Conservation (phyloP, 768 basidiomycete species). For the Phanerochaete sordida region DNA sequence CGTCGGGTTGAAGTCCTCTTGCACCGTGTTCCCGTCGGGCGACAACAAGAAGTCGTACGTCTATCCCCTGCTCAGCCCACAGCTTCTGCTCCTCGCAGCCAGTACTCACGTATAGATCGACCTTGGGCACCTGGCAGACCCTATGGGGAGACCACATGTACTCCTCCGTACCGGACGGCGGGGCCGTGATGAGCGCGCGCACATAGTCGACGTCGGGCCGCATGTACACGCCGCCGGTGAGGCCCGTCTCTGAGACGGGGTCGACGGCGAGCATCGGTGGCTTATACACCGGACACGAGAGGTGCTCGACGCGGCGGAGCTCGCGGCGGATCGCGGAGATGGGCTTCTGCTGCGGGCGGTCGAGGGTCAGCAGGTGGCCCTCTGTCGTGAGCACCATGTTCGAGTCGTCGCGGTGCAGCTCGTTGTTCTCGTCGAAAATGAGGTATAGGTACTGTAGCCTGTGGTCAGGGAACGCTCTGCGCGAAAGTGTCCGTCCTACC, state of each 20-base stretch:
- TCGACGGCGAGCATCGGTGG: constrained; percentile 37
- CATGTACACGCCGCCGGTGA: constrained; percentile 66
- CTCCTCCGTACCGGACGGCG: constrained; percentile 46
- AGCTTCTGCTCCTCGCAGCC: too few relatives aligned
- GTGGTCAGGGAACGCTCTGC: background rate
- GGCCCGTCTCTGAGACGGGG: constrained; percentile 35
- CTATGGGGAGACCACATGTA: constrained; percentile 64
- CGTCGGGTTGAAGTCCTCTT: constrained; percentile 72
- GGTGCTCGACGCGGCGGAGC: constrained; percentile 57
- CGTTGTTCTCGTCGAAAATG: constrained; percentile 84
- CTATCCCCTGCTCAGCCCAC: too few relatives aligned
- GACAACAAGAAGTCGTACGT: constrained; percentile 82
- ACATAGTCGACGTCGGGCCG: constrained; percentile 81
- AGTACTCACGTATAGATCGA: constrained; percentile 63
- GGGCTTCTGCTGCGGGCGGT: constrained; percentile 48
- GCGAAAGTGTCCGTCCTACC: constrained; percentile 35
- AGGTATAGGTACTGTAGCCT: constrained; percentile 82
- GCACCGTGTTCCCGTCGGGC: constrained; percentile 44
- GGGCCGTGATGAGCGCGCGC: constrained; percentile 59
- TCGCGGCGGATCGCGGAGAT: constrained; percentile 57
- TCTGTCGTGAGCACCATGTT: constrained; percentile 95
- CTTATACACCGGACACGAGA: constrained; percentile 73
- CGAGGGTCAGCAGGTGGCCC: constrained; percentile 81
- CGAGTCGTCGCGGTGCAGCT: constrained; percentile 69
- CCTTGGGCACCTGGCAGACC: constrained; percentile 69